Base-by-base conservation (phyloP, 306 rosid species). In the Abrus pulchellus region DNA sequence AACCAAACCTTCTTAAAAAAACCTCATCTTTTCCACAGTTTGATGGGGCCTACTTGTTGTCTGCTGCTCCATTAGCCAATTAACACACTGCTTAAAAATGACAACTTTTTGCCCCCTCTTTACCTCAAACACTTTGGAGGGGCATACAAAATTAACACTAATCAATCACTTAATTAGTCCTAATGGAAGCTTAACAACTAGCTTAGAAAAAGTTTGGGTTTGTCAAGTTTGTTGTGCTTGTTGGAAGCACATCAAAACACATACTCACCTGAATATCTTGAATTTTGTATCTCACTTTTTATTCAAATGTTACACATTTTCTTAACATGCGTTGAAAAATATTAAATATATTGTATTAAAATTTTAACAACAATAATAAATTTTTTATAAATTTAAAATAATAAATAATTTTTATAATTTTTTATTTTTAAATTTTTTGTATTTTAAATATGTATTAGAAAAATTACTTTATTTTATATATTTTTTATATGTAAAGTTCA, bases 21-120 rank as follows among this genome's bases (percentile, higher is more conserved):
- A 79, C 86, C 90, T 77, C 77, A 71, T 84, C 84, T 82, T 77
- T 56, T 72, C 49, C 66, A 66, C 40, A 80, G 60, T 74, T 60
- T 28, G 6, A 13, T 9, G 76, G 86, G 81, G 27, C 90, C 92
- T 90, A 84, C 88, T n/a, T 49, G 13, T 78, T 85, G 87, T 85
- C 88, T 78, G 72, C 84, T 75, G 63, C 79, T 54, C 55, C n/a
- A 45, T 83, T 72, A 52, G 36, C 93, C 81, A 82, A 76, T 83
- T 70, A 41, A 89, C 76, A 55, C 72, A 69, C 48, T 71, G 12
- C 80, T 82, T 74, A 66, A 59, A 63, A 73, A 32, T 72, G 67
- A 76, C 48, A 54, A 57, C n/a, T 29, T 36, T 74, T 53, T 32
- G 48, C 34, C 20, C 20, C 20, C 20, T n/a, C n/a, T 62, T 55